phyloP scores from a whole-genome alignment of 257 asterid genomes.

The Nicotiana obtusifolia region DNA sequence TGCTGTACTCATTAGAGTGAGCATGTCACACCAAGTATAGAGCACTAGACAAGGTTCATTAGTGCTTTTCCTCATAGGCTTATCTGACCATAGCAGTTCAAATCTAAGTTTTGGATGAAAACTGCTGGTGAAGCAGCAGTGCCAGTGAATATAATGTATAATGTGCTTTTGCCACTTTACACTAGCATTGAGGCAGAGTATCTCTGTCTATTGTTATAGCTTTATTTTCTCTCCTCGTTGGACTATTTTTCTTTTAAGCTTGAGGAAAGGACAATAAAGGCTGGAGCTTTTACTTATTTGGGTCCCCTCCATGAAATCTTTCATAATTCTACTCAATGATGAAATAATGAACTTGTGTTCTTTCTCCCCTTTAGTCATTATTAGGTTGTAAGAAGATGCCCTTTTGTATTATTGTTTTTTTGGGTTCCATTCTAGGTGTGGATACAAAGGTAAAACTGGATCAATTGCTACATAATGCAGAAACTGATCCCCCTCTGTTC shows the following conservation, averaged over 20 bases:
- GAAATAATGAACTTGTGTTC: not conserved
- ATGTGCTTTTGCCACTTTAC: not conserved
- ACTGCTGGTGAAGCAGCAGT: not conserved
- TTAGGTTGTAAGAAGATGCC: constrained; percentile 9
- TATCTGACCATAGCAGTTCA: not conserved
- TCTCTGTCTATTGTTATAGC: not conserved
- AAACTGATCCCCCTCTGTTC: not conserved
- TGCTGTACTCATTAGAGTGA: too few species aligned
- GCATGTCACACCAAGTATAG: not conserved
- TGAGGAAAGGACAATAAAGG: not conserved
- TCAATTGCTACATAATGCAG: not conserved
- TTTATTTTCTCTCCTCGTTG: too few species aligned
- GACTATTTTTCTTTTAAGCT: not conserved
- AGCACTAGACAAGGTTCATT: not conserved
- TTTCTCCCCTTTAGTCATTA: constrained; percentile 7
- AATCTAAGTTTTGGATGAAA: not conserved
- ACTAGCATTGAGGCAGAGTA: not conserved
- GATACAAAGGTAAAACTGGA: not conserved
- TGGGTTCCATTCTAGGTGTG: not conserved
- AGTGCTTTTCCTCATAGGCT: not conserved
- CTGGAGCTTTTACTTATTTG: not conserved
- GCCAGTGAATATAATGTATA: not conserved
- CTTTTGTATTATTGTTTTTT: not conserved
- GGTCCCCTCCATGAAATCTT: not conserved
- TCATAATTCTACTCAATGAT: not conserved